Evolutionary conservation across 75 land plant genomes (phyloP), one percentile per base, ranked within the genome.

Genomic region (Adiantum capillusveneris): DNA sequence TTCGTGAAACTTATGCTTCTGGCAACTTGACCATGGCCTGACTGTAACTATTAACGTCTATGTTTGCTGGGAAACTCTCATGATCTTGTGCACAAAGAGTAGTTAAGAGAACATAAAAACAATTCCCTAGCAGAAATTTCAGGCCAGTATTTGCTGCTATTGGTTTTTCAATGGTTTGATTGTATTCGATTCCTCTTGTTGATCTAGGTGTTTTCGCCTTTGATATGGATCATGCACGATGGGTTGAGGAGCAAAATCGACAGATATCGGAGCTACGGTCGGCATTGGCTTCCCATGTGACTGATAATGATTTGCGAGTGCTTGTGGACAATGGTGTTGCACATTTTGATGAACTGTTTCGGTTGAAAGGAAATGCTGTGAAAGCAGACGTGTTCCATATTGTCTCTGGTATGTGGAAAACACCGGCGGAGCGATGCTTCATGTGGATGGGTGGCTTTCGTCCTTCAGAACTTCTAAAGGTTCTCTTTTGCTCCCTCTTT

Each of bases 381-480:
- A 88, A 85, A 52, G 67, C 86, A 17, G 93, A 88, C 72, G 93
- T 85, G 16, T 88, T 88, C 51, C 93, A 88, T 63, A 66, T 88
- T 31, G 72, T 88, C 34, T 85, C 90, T 5, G 93, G 93, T 46
- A 85, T 88, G 93, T 88, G 93, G 93, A 85, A 79, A 29, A 85
- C 90, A 18, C 93, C 93, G 60, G 90, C 86, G 1, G 93, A 88
- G 59, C 60, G 93, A 51, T 88, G 88, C 60, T 88, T 25, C n/a
- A n/a, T n/a, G n/a, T n/a, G n/a, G n/a, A n/a, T n/a, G n/a, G n/a
- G n/a, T n/a, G n/a, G n/a, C n/a, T 88, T 88, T 59, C 70, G 93
- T 18, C 81, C 86, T 6, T 85, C 93, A 34, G 93, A 88, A 57
- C 75, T 88, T 44, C 65, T 88, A 11, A 88, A 88, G 93, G 93